These are phyloP conservation scores for Exophiala lecanii-corni DNA, from an alignment of 2,329 filamentous ascomycete genomes.

Conservation along the genomic window DNA sequence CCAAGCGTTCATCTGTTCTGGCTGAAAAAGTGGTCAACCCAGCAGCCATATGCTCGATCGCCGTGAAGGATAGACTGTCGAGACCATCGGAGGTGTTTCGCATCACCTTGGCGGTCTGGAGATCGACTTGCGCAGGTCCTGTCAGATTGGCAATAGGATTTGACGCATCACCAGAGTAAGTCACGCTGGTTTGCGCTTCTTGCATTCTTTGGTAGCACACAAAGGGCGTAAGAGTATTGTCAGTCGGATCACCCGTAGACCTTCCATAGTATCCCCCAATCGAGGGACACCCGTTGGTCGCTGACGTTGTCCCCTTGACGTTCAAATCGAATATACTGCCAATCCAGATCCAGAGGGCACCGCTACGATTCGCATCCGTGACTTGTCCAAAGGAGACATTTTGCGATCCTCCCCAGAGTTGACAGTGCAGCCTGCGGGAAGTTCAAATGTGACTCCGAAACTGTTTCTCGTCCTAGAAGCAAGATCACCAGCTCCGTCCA, in stretches of 20 bases:
- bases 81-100: background rate
- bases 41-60: background rate
- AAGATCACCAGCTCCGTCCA: background rate
- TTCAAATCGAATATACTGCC: background rate
- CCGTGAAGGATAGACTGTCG: background rate
- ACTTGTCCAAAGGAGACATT: no score
- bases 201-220: background rate
- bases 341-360: no score
- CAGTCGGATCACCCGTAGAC: background rate
- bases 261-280: background rate
- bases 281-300: background rate
- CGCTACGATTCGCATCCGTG: no score
- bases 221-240: background rate
- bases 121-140: background rate
- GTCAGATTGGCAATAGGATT: background rate
- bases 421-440: no score
- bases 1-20: background rate
- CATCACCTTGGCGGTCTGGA: background rate
- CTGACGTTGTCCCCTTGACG: background rate
- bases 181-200: background rate
- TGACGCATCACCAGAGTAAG: background rate
- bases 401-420: no score
- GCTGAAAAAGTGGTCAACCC: background rate
- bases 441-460: no score
- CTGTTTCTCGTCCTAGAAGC: background rate